A percentile compares a stretch with the other conserved stretches of the same genome.
phyloP scores from a whole-genome alignment of 371 early-diverging fungal species.

The Coemansia sp. region DNA sequence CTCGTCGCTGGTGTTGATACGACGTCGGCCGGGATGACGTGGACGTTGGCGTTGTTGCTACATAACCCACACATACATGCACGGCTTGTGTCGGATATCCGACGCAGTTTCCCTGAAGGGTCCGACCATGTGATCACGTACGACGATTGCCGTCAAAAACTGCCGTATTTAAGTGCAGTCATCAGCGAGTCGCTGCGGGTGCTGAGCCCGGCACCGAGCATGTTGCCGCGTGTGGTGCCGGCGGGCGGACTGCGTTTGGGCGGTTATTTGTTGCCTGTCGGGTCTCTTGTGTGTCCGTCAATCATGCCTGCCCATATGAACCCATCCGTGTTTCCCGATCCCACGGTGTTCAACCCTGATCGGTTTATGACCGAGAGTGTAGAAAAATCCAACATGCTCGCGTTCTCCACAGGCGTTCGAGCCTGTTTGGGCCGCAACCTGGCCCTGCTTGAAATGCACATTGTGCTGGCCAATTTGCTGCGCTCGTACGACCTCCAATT shows the following conservation, averaged over 20 bases:
- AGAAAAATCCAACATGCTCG: constrained; percentile 18
- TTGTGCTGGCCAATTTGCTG: constrained; percentile 47
- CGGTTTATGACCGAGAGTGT: constrained; percentile 18
- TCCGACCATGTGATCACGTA: constrained; percentile 1
- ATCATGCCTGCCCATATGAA: constrained; percentile 28
- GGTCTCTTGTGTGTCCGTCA: constrained; percentile 36
- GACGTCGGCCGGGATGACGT: constrained; percentile 39
- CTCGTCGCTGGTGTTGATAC: constrained; percentile 49
- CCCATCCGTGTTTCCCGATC: constrained; percentile 13
- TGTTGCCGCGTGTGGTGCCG: constrained; percentile 42
- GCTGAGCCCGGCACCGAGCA: constrained; percentile 35
- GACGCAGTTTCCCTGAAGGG: constrained; percentile 17
- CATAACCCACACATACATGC: constrained; percentile 28
- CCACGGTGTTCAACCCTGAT: constrained; percentile 32
- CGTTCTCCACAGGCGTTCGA: constrained; percentile 49
- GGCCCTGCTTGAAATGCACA: constrained; percentile 49
- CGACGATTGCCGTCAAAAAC: constrained; percentile 14
- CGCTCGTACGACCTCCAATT: constrained; percentile 31
- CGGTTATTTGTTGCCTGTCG: constrained; percentile 38
- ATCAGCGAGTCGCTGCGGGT: constrained; percentile 44
- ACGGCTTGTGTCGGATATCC: constrained; percentile 24
- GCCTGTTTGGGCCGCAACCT: constrained; percentile 49
- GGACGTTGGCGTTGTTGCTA: constrained; percentile 38
- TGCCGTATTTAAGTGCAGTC: constrained; percentile 43
- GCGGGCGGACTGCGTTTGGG: constrained; percentile 28